Percentiles rank a stretch among this genome's conserved stretches.
Evolutionary conservation across 352 stramenopile genomes (phyloP).

Genomic region (Globisporangium nagaii): DNA sequence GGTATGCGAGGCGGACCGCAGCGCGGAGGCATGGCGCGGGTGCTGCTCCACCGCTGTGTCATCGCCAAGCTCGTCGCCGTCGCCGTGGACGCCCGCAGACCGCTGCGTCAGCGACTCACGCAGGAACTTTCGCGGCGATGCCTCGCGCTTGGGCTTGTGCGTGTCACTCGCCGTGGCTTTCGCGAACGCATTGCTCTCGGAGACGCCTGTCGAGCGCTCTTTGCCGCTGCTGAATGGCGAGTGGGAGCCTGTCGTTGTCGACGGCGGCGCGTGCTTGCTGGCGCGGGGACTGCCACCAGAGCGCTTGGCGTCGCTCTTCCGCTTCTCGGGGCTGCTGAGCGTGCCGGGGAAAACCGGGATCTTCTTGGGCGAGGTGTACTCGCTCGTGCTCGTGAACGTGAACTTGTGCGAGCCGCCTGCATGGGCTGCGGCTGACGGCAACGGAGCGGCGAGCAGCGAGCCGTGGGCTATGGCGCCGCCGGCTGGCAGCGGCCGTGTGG

Average conservation of each 20-base stretch:
- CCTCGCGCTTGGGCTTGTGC: constrained; percentile 38
- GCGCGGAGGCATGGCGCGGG: neutral
- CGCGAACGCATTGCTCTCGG: neutral
- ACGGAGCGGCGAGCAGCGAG: constrained; percentile 9
- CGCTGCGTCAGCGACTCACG: constrained; percentile 35
- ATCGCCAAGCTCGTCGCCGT: constrained; percentile 6
- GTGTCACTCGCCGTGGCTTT: constrained; percentile 3
- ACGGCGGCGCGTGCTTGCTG: neutral
- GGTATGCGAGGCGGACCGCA: neutral
- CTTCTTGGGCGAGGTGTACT: constrained; percentile 78
- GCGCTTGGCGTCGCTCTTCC: constrained; percentile 16
- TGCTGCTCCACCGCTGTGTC: neutral
- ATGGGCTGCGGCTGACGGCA: neutral
- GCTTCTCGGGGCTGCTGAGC: constrained; percentile 45
- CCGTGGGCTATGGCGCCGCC: constrained; percentile 14
- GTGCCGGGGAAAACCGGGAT: constrained; percentile 67
- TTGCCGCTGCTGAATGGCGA: neutral
- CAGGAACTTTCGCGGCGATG: constrained; percentile 62
- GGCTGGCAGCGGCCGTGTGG: constrained; percentile 49
- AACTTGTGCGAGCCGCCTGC: constrained; percentile 35
- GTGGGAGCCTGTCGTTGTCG: neutral
- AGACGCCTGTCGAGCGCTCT: neutral
- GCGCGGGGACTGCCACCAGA: constrained; percentile 14
- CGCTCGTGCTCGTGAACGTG: constrained; percentile 57
- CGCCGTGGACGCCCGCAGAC: constrained; percentile 1